Evolutionary conservation across 2,329 filamentous ascomycete genomes (phyloP), one percentile per base, ranked within the genome.

Genomic region (Apiospora arundinis): DNA sequence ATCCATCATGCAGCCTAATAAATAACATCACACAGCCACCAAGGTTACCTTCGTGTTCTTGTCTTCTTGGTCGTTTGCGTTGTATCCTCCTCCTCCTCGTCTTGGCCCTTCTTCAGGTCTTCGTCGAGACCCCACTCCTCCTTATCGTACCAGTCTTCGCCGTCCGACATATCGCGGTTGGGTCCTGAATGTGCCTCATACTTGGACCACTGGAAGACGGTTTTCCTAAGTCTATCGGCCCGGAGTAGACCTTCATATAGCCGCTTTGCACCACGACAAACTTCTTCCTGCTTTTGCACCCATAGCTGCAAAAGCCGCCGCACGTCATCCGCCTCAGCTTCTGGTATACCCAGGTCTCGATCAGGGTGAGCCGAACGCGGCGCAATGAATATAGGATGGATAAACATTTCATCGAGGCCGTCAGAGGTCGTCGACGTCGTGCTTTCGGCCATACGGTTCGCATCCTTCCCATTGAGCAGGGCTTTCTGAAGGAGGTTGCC

Each of bases 81-180:
- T 72, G 83, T 86, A 74, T 95, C 93, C 78, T 95, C 93, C 78
- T 96, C 93, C 77, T 95, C 93, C 78, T 93, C 91, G 73, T 95
- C 92, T 76, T 93, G 91, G 0, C 93, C 93, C 83, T 96, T 96
- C 80, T 93, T 92, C 9, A 95, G 82, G 75, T 93, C 91, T 73
- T 93, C 92, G 11, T 89, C 87, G 67, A 96, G 80, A 0, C 89
- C 89, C 93, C 93, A 95, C 82, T 94, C 92, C 69, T 94, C 92
- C 77, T 89, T 89, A 81, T 97, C 94, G 78, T 95, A 95, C 92
- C 93, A 97, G 79, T 97, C 94, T 83, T 97, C 94, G 14, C 93
- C 93, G 79, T 97, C 94, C 68, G 92, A 95, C 91, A 96, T 91
- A 80, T 95, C 93, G 68, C 91, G 81, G 78, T 91, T 90, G 23